These are phyloP conservation scores for Jacaranda copaia DNA, from an alignment of 257 asterid genomes.

Conservation along the genomic window DNA sequence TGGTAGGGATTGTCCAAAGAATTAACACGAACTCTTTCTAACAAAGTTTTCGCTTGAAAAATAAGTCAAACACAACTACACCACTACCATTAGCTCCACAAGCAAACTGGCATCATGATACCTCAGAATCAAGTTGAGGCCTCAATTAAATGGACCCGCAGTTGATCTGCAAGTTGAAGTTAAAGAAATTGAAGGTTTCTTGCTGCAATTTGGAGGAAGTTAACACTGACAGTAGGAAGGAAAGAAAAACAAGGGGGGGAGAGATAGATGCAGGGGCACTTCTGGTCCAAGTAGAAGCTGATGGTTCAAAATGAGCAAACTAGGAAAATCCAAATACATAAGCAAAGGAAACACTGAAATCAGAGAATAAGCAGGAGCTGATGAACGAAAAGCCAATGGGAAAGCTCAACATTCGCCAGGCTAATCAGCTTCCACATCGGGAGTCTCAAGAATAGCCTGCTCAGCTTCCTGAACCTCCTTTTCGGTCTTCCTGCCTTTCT, in stretches of 20 bases:
- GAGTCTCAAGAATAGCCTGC: conserved; percentile 76
- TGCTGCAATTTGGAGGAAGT: background rate
- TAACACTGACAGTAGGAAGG: conserved; percentile 3
- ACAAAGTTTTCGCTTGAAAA: background rate
- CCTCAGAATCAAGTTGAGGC: conserved; percentile 18
- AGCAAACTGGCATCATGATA: background rate
- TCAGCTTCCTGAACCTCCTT: conserved; percentile 99
- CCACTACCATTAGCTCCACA: background rate
- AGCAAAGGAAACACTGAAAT: conserved; percentile 17
- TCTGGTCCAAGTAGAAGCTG: conserved; percentile 8
- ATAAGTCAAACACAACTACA: background rate
- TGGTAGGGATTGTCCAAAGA: background rate
- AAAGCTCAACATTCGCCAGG: conserved; percentile 28
- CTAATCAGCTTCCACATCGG: conserved; percentile 69
- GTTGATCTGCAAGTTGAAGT: background rate
- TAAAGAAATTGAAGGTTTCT: background rate
- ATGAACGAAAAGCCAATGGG: conserved; percentile 13
- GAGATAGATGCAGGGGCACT: conserved; percentile 12
- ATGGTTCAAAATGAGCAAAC: conserved; percentile 31
- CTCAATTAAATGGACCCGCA: background rate
- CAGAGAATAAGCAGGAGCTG: background rate
- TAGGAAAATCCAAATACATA: conserved; percentile 33
- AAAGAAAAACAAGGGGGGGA: background rate
- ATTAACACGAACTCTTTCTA: background rate
- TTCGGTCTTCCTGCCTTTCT: conserved; percentile 98